These are phyloP conservation scores for Gloeopeniophorella convolvens DNA, from an alignment of 768 basidiomycete genomes.

Conservation along the genomic window DNA sequence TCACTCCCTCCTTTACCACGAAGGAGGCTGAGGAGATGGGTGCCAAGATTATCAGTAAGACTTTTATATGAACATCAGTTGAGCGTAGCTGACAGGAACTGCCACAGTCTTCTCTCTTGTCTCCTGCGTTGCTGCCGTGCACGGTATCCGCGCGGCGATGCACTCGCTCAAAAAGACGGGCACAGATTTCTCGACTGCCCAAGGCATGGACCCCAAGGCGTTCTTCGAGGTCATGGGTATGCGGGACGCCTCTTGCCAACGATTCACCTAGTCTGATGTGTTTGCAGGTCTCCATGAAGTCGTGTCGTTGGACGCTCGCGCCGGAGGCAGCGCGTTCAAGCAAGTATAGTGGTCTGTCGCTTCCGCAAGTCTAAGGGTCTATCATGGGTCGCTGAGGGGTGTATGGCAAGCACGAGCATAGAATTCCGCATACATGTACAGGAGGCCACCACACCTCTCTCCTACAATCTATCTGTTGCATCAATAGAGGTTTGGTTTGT, in stretches of 20 bases:
- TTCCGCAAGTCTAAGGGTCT: no score
- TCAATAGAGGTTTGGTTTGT: no score
- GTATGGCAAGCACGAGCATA: no score
- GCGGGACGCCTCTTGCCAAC: conserved; percentile 14
- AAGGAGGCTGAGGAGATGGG: conserved; percentile 63
- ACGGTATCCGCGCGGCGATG: conserved; percentile 76
- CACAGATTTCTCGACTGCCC: conserved; percentile 54
- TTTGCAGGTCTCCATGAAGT: conserved; percentile 45
- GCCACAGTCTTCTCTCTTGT: conserved; percentile 64
- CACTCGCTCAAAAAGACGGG: conserved; percentile 69
- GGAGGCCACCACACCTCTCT: no score
- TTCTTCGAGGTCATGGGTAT: conserved; percentile 76
- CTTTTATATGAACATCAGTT: not conserved
- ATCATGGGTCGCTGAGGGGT: no score
- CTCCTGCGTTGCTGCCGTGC: conserved; percentile 70
- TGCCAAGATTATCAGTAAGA: conserved; percentile 72
- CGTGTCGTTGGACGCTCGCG: conserved; percentile 42
- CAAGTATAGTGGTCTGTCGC: not conserved
- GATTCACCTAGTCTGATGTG: not conserved
- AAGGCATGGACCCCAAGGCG: conserved; percentile 67
- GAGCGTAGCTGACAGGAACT: not conserved
- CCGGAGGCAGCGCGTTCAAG: conserved; percentile 5
- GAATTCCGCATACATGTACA: no score
- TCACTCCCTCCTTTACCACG: conserved; percentile 68
- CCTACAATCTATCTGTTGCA: no score